Conservation (phyloP, 495 filamentous ascomycete genomes). For the Parathielavia appendiculata region DNA sequence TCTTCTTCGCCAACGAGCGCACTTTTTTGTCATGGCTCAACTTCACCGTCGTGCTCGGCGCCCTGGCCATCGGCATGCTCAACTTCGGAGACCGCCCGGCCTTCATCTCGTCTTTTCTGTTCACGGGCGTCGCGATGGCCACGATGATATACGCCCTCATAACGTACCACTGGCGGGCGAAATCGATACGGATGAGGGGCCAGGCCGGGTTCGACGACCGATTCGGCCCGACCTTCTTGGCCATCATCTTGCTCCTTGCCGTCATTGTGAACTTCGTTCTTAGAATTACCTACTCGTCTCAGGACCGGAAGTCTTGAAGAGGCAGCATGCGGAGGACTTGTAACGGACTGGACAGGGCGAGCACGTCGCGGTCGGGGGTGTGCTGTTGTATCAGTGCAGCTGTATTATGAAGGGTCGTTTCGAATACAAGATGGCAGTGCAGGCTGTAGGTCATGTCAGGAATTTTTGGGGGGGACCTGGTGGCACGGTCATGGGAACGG, state of each 20-base stretch:
- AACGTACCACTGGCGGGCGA: conserved; percentile 95
- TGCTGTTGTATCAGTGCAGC: too few species aligned
- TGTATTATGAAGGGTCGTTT: neutral
- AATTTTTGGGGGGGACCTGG: neutral
- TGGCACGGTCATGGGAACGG: neutral
- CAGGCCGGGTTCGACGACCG: conserved; percentile 96
- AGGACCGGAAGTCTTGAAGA: conserved; percentile 30
- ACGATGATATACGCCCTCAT: conserved; percentile 92
- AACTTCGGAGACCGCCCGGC: conserved; percentile 96
- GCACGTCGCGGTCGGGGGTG: neutral
- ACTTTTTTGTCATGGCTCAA: conserved; percentile 99
- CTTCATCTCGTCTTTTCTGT: conserved; percentile 84
- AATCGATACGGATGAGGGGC: conserved; percentile 82
- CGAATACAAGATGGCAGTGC: neutral
- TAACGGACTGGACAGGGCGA: neutral
- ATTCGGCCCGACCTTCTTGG: conserved; percentile 84
- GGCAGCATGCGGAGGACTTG: neutral
- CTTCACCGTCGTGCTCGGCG: conserved; percentile 96
- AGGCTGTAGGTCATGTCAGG: neutral
- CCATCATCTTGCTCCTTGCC: conserved; percentile 74
- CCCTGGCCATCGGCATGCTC: conserved; percentile 88
- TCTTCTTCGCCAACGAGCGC: conserved; percentile 99
- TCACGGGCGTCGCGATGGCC: conserved; percentile 91
- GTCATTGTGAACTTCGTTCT: conserved; percentile 93
- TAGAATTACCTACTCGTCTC: conserved; percentile 57